Evolutionary conservation across 2,329 filamentous ascomycete genomes (phyloP), one percentile per base, ranked within the genome.

Genomic region (Diaporthe sp.): DNA sequence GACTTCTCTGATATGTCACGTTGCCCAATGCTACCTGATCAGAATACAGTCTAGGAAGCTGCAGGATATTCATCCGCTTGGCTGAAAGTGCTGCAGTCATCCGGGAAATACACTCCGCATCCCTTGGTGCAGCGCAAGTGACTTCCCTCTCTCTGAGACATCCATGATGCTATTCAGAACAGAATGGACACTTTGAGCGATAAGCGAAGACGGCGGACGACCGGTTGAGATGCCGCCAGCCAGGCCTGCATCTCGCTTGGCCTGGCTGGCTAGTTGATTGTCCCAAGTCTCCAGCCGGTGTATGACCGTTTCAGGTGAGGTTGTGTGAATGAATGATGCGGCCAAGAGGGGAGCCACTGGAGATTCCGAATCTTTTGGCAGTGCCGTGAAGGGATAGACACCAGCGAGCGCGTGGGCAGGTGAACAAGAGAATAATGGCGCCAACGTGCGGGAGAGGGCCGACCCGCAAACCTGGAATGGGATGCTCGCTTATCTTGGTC

Each of bases 401-500:
- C 7, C n/a, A 15, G 32, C 13, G 17, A 13, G 30, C 17, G 13
- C 30, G 19, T 25, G 30, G 15, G 32, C 44, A 66, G 12, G 42
- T 51, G 63, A 22, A 37, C 44, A 35, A 22, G 17, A 7, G 30
- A 27, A 50, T 25, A 15, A 9, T 30, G n/a, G 63, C 17, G 39
- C 39, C 9, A 47, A n/a, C 22, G 17, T 32, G 59, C 47, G 47
- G 63, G 32, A 53, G 53, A 68, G 63, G 63, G 37, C 63, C 63
- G 63, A 53, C n/a, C 63, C 63, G 63, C 63, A 13, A 53, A 68
- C 63, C 47, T 27, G 63, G 63, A 25, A 35, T 37, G 44, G 37
- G 44, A 51, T 51, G n/a, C 63, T 68, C 63, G 63, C 63, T 68
- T 53, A 68, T 53, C 63, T 53, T 7, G n/a, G 13, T 53, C 47